A percentile compares a stretch with the other conserved stretches of the same genome.
Conservation (phyloP, 352 stramenopile genomes). For the Phytophthora pini region DNA sequence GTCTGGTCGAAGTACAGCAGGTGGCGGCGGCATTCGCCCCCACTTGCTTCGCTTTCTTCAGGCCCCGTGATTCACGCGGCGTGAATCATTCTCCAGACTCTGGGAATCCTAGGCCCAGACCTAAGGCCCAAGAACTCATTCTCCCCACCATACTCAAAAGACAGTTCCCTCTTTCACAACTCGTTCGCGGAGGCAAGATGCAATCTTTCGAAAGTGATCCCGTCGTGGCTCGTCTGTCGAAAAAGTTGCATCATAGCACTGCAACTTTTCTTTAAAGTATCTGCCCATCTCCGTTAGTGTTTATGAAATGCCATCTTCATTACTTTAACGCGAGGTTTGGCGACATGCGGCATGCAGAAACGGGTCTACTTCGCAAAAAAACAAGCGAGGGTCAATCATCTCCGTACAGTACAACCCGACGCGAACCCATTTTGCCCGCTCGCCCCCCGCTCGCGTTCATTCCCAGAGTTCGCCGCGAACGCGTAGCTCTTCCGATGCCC, state of each 20-base stretch:
- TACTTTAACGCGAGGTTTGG: conserved; percentile 5
- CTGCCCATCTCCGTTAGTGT: neutral
- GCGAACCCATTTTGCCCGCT: conserved; percentile 25
- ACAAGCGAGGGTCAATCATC: conserved; percentile 8
- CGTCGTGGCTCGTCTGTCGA: conserved; percentile 9
- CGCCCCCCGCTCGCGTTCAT: conserved; percentile 15
- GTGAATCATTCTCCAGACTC: too few species aligned
- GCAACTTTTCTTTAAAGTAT: conserved; percentile 3
- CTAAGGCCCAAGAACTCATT: neutral
- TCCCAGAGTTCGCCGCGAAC: conserved; percentile 16
- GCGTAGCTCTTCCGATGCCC: conserved; percentile 14
- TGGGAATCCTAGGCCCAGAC: too few species aligned
- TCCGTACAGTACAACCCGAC: conserved; percentile 4
- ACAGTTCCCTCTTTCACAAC: neutral
- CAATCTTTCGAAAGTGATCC: conserved; percentile 15
- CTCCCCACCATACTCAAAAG: conserved; percentile 5
- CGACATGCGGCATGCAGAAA: conserved; percentile 22
- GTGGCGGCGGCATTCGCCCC: neutral
- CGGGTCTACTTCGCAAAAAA: neutral
- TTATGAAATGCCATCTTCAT: neutral
- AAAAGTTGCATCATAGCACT: conserved; percentile 1
- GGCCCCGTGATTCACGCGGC: too few species aligned
- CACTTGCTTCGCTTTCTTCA: too few species aligned
- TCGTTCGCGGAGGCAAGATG: neutral
- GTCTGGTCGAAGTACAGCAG: conserved; percentile 12